Base-by-base conservation (phyloP, 2,329 filamentous ascomycete genomes). In the Septoria linicola region DNA sequence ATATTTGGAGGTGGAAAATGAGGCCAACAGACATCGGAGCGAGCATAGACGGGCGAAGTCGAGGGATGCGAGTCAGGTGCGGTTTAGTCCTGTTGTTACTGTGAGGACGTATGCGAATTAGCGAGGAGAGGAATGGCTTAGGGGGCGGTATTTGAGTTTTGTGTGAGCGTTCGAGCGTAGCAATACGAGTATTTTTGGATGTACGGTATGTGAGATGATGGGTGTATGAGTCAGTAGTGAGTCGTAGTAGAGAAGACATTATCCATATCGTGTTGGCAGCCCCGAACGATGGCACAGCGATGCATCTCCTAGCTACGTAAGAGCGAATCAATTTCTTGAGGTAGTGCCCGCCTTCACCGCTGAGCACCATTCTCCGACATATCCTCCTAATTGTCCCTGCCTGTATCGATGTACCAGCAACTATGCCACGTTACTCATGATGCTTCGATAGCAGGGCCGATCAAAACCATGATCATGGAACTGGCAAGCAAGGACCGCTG, bases 51-150 rank as follows among this genome's bases (percentile, higher is more conserved):
- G 21, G 25, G 34, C 2, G 2, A 34, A 25, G n/a, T 21, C 32
- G 21, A 34, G 43, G 21, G 43, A 46, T 39, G 31, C 16, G n/a
- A 46, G 43, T 27, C 43, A 46, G 21, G 43, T 46, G 11, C 43
- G 43, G 13, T 46, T 46, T 14, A 25, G 19, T 31, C 43, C 43
- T 13, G 32, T 46, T 10, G 43, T 46, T 31, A 46, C 31, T 37
- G 32, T 46, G 8, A 11, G 43, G 43, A 46, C 43, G 16, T 46
- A 35, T 11, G 16, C 3, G 17, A 11, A 21, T 11, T 30, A 13
- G 13, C 5, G 8, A 45, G 8, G 14, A 10, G 34, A 20, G 11
- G 1, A 32, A 20, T n/a, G n/a, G n/a, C n/a, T n/a, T n/a, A n/a
- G n/a, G n/a, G n/a, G n/a, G n/a, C n/a, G n/a, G n/a, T n/a, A n/a